Conservation (phyloP, 495 filamentous ascomycete genomes). For the Hypoxylon subgilvum region DNA sequence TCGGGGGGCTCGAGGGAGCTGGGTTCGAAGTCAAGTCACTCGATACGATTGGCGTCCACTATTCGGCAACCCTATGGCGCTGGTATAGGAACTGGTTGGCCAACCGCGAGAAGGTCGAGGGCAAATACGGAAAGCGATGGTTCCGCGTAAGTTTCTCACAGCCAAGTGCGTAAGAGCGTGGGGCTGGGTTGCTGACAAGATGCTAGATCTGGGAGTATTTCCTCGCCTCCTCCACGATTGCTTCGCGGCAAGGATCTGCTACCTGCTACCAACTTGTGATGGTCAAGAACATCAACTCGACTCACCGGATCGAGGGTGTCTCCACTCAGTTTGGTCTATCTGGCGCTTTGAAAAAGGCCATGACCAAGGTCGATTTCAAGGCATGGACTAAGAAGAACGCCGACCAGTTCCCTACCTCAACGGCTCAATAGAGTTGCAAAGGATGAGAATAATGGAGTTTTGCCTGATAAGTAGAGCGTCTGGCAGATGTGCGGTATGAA, state of each 20-base stretch:
- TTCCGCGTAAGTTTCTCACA: constrained; percentile 75
- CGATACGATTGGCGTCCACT: constrained; percentile 94
- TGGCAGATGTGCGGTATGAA: no score
- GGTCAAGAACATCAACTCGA: constrained; percentile 98
- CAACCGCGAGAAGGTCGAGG: constrained; percentile 91
- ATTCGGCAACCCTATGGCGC: constrained; percentile 94
- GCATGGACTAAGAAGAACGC: constrained; percentile 55
- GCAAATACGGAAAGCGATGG: constrained; percentile 95
- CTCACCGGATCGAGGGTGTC: constrained; percentile 90
- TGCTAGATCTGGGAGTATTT: constrained; percentile 97
- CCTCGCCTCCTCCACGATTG: constrained; percentile 91
- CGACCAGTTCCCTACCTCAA: constrained; percentile 48
- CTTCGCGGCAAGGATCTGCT: constrained; percentile 88
- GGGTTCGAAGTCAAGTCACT: constrained; percentile 79
- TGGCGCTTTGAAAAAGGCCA: constrained; percentile 66
- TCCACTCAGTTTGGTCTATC: constrained; percentile 72
- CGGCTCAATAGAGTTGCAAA: constrained; percentile 38
- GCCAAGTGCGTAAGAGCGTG: background rate
- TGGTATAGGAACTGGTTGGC: constrained; percentile 99
- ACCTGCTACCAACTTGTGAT: constrained; percentile 95
- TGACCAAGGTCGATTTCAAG: constrained; percentile 48
- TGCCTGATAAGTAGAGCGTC: no score
- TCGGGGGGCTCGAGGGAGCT: constrained; percentile 72
- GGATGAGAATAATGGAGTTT: background rate
- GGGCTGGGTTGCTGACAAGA: background rate